Conservation (phyloP, 805 yeast species). For the Lipomyces lipofer region DNA sequence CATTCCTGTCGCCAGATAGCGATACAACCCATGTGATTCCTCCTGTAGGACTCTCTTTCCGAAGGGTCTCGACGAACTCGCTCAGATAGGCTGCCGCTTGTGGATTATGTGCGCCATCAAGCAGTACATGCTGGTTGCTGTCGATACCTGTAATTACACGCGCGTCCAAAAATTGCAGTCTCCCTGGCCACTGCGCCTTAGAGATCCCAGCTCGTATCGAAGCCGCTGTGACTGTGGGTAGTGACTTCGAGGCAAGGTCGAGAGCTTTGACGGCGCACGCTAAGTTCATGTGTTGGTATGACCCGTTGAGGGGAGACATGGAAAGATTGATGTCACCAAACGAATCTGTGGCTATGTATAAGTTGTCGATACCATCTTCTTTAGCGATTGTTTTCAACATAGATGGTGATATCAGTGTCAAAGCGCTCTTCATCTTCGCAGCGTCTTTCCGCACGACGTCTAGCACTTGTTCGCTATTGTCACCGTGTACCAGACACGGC, state of each 20-base stretch:
- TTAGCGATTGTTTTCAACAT: background rate
- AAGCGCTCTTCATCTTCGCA: background rate
- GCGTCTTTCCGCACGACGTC: slow-evolving; percentile 49
- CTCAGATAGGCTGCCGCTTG: slow-evolving; percentile 77
- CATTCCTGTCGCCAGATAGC: slow-evolving; percentile 70
- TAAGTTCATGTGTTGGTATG: slow-evolving; percentile 69
- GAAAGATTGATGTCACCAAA: slow-evolving; percentile 39
- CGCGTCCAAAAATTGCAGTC: slow-evolving; percentile 57
- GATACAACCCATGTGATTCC: slow-evolving; percentile 66
- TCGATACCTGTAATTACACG: background rate
- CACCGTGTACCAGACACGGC: slow-evolving; percentile 71
- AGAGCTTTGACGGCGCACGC: slow-evolving; percentile 64
- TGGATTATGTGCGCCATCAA: slow-evolving; percentile 94
- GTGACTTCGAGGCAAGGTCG: slow-evolving; percentile 35
- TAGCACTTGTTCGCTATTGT: slow-evolving; percentile 57
- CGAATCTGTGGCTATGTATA: slow-evolving; percentile 25
- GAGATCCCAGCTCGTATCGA: slow-evolving; percentile 54
- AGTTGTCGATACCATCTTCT: background rate
- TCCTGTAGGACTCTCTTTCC: slow-evolving; percentile 28
- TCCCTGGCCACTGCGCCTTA: slow-evolving; percentile 78
- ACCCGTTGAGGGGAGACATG: slow-evolving; percentile 63
- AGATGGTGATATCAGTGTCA: slow-evolving; percentile 1
- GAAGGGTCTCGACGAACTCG: slow-evolving; percentile 48
- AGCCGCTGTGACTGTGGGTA: slow-evolving; percentile 39
- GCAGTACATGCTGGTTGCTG: slow-evolving; percentile 44